Conservation (phyloP, 140 eudicot species). For the Ambrosia hybrid region DNA sequence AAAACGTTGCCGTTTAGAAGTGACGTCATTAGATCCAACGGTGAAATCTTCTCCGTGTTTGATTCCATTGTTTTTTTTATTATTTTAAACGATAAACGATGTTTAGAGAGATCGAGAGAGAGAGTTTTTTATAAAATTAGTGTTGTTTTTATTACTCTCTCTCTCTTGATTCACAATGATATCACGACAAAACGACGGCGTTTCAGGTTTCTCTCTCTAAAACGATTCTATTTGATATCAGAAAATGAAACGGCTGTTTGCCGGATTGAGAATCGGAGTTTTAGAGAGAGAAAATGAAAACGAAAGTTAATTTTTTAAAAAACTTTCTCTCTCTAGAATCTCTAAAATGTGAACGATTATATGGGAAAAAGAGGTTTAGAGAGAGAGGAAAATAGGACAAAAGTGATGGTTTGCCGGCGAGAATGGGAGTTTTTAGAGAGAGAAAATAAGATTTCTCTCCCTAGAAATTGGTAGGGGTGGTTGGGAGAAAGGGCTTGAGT, state of each 20-base stretch:
- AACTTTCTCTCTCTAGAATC: conserved; percentile 23
- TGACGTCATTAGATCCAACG: conserved; percentile 49
- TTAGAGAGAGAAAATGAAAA: conserved; percentile 26
- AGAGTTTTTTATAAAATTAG: neutral
- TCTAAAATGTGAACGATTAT: no score
- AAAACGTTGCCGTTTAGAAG: conserved; percentile 32
- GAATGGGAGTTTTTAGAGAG: conserved; percentile 20
- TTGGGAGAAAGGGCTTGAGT: conserved; percentile 31
- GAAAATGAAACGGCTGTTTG: neutral
- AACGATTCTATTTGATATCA: no score
- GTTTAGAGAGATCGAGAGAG: conserved; percentile 4
- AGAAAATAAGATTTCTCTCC: conserved; percentile 26
- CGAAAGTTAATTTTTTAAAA: neutral
- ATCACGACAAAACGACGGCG: neutral
- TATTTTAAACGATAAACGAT: neutral
- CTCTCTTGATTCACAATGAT: no score
- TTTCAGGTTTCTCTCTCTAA: no score
- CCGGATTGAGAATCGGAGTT: conserved; percentile 8
- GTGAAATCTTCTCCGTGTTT: conserved; percentile 40
- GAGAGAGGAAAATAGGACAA: conserved; percentile 10
- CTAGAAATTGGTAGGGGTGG: conserved; percentile 32
- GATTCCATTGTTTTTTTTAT: conserved; percentile 41
- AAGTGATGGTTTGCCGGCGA: conserved; percentile 11
- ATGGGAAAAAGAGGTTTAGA: conserved; percentile 7
- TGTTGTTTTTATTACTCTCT: no score